These are phyloP conservation scores for Camelina neglecta DNA, from an alignment of 345 rosid species.

Conservation along the genomic window DNA sequence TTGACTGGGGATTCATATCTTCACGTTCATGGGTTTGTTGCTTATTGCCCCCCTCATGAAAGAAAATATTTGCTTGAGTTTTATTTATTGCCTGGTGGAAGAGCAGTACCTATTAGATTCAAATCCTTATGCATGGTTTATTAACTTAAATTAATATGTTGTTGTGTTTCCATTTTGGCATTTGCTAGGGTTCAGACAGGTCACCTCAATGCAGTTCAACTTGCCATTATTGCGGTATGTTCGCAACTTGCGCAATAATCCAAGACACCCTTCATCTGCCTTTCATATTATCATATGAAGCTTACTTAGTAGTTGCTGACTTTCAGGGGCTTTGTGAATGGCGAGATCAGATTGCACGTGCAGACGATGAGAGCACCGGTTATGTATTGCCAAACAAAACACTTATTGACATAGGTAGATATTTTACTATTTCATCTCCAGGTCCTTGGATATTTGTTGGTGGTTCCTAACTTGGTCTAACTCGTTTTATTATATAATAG, in stretches of 20 bases:
- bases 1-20: constrained; percentile 74
- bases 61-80: neutral
- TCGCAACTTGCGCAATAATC: constrained; percentile 16
- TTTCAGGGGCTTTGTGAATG: constrained; percentile 84
- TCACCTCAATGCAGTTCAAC: constrained; percentile 75
- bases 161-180: constrained; percentile 29
- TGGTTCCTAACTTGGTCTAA: constrained; percentile 21
- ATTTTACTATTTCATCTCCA: constrained; percentile 18
- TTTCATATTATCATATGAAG: constrained; percentile 29
- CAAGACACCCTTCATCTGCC: neutral
- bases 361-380: constrained; percentile 93
- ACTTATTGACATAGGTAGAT: constrained; percentile 82
- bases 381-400: constrained; percentile 83
- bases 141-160: constrained; percentile 26
- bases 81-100: neutral
- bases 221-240: constrained; percentile 82
- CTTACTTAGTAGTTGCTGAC: constrained; percentile 18
- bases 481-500: constrained; percentile 47
- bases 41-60: constrained; percentile 2
- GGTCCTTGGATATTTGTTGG: constrained; percentile 21
- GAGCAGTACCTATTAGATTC: neutral
- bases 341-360: constrained; percentile 85
- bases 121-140: neutral
- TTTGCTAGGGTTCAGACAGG: constrained; percentile 65
- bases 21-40: constrained; percentile 73